A percentile compares a stretch with the other conserved stretches of the same genome.
phyloP scores from a whole-genome alignment of 345 rosid species.

The Bretschneidera sinensis region DNA sequence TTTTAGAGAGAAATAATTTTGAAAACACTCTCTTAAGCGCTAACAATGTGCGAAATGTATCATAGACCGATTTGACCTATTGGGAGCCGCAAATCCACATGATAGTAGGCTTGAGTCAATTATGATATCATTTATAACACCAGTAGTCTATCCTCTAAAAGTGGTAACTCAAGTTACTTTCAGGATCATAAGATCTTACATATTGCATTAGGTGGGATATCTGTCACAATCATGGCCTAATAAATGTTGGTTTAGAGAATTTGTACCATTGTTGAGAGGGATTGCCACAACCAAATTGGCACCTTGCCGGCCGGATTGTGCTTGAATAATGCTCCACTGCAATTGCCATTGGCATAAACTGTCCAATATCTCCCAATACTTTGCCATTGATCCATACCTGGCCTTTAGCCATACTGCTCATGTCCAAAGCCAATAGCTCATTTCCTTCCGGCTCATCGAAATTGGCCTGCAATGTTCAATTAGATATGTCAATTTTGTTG shows the following conservation, averaged over 20 bases:
- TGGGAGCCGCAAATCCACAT: too few relatives aligned
- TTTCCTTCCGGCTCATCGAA: constrained; percentile 18
- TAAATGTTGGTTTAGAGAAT: neutral
- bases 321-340: constrained; percentile 34
- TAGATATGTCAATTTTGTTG: neutral
- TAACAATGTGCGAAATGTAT: too few relatives aligned
- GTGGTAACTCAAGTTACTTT: too few relatives aligned
- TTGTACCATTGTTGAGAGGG: constrained; percentile 59
- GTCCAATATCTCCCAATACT: constrained; percentile 23
- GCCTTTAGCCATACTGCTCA: constrained; percentile 33
- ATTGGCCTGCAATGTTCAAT: constrained; percentile 9
- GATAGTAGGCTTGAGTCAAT: too few relatives aligned
- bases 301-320: constrained; percentile 22
- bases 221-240: too few relatives aligned
- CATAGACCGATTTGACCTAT: too few relatives aligned
- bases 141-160: too few relatives aligned
- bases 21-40: too few relatives aligned
- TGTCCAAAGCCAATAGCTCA: constrained; percentile 30
- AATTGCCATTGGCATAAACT: constrained; percentile 31
- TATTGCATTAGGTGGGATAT: too few relatives aligned
- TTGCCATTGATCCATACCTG: constrained; percentile 35
- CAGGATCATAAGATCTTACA: too few relatives aligned
- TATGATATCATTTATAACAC: too few relatives aligned
- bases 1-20: too few relatives aligned
- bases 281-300: constrained; percentile 41